Evolutionary conservation across 495 filamentous ascomycete species (phyloP), one percentile per base, ranked within the genome.

Genomic region (Tirmania nivea): DNA sequence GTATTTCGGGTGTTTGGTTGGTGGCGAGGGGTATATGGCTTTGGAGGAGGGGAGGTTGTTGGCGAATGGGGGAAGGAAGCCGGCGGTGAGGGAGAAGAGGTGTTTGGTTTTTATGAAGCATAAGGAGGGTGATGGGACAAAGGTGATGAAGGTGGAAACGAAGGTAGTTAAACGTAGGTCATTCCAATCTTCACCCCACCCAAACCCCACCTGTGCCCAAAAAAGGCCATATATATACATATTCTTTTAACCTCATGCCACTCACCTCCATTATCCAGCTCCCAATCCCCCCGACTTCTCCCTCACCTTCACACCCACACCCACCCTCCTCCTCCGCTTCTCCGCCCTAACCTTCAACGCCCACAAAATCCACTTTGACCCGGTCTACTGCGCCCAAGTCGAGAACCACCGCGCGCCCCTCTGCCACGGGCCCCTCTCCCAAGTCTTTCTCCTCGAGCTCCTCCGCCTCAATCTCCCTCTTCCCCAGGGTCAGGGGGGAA

Each of bases 391-490:
- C 19, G 73, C 73, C 17, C 69, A 76, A 34, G 67, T 76, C 2
- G 89, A 96, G 66, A 84, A 82, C 8, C 78, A 89, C 63, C 73
- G 71, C 11, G 74, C 79, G 51, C 69, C 84, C 21, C 73, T 96
- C 11, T 82, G 94, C 34, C 89, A 95, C 60, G 89, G 89, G 0
- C 89, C 89, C 0, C 69, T 96, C 59, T 76, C 76, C n/a, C 68
- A 89, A 42, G 77, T 78, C 1, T 64, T 95, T 10, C 76, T 95
- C 66, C 66, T 93, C 35, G 71, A 75, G 17, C 70, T 77, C 14
- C 62, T 94, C 14, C 65, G 72, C 37, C 65, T 66, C 3, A 68
- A 77, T 47, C 60, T 86, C 1, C 25, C 25, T 31, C 25, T 3
- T 7, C 25, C 25, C 25, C 35, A 59, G 21, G 42, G 59, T 42